Percentiles rank a stretch among this genome's conserved stretches.
Evolutionary conservation across 225 moss, liverwort and hornwort genomes (phyloP).

Genomic region (Antitrichia curtipendula): DNA sequence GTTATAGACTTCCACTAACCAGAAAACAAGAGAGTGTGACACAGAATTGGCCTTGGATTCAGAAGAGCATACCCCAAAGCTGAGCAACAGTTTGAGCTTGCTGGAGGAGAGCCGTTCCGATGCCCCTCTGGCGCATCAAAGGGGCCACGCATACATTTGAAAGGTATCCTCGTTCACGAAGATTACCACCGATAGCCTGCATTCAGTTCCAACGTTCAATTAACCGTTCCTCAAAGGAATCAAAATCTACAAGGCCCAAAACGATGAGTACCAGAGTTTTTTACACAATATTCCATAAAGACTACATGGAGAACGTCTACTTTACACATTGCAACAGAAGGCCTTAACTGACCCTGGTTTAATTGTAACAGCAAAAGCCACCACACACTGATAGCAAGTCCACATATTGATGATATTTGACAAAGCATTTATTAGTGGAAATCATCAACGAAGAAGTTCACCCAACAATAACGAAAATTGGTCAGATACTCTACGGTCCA

Average conservation of each 20-base stretch:
- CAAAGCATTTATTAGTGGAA: not conserved
- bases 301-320: not conserved
- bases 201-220: not conserved
- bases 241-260: not conserved
- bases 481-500: not conserved
- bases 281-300: not conserved
- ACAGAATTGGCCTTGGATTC: not conserved
- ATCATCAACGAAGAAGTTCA: not conserved
- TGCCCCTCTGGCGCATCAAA: conserved; percentile 39
- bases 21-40: not conserved
- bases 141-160: conserved; percentile 55
- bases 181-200: conserved; percentile 8
- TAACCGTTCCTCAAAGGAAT: not conserved
- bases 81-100: conserved; percentile 27
- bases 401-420: not conserved
- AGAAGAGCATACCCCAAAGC: conserved; percentile 28
- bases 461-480: not conserved
- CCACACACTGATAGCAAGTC: not conserved
- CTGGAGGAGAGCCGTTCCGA: conserved; percentile 46
- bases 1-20: not conserved
- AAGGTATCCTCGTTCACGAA: conserved; percentile 37
- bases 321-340: not conserved
- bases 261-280: not conserved
- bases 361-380: not conserved
- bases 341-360: not conserved